Percentiles rank a stretch among this genome's conserved stretches.
Evolutionary conservation across 768 basidiomycete genomes (phyloP).

Genomic region (Macrolepiota dolichaula): DNA sequence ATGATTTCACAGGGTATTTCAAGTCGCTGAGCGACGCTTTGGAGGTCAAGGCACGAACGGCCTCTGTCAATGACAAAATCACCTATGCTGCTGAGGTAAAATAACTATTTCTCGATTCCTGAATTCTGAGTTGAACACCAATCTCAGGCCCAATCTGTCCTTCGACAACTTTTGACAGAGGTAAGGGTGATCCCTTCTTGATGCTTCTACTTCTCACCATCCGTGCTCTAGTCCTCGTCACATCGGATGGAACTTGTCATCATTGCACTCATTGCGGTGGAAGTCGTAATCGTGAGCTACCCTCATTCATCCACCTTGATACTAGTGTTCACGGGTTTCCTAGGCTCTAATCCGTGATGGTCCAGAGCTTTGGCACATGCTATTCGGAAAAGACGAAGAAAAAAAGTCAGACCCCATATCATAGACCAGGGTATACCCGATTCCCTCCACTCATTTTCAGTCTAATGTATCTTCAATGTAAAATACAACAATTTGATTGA

Average conservation of each 20-base stretch:
- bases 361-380: constrained; percentile 69
- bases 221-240: constrained; percentile 62
- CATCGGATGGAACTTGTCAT: constrained; percentile 96
- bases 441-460: not conserved
- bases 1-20: constrained; percentile 58
- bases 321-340: not conserved
- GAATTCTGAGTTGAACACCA: not conserved
- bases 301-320: not conserved
- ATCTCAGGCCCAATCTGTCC: constrained; percentile 67
- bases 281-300: constrained; percentile 79
- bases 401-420: constrained; percentile 10
- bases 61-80: constrained; percentile 87
- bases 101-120: not conserved
- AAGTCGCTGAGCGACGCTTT: constrained; percentile 81
- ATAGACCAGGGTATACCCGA: not conserved
- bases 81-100: constrained; percentile 75
- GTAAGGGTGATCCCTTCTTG: constrained; percentile 29
- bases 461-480: not conserved
- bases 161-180: constrained; percentile 87
- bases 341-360: constrained; percentile 77
- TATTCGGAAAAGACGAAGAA: constrained; percentile 30
- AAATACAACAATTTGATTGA: not conserved
- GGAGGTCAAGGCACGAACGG: constrained; percentile 80
- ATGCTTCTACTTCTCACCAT: not conserved
- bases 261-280: constrained; percentile 90